Conservation (phyloP, 1,284 basidiomycete species). For the Trametes versicolor region DNA sequence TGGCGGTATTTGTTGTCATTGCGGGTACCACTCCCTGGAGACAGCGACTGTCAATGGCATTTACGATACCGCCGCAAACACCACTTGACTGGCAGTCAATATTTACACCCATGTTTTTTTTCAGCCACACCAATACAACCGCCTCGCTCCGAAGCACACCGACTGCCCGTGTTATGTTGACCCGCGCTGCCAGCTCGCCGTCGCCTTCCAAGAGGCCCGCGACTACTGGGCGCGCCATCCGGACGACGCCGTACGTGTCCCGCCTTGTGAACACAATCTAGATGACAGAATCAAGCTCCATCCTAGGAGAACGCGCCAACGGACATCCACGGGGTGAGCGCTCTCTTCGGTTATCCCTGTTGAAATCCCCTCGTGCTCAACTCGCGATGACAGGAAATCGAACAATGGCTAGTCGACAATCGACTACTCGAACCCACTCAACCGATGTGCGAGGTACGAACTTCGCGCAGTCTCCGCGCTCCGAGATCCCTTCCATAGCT, state of each 20-base stretch:
- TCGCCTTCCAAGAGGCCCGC: slow-evolving; percentile 22
- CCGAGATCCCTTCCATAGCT: neutral
- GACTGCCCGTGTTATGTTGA: slow-evolving; percentile 24
- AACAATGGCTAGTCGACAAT: slow-evolving; percentile 18
- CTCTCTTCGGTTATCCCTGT: too few species aligned
- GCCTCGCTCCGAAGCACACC: slow-evolving; percentile 12
- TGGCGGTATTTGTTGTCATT: too few species aligned
- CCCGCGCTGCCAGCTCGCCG: slow-evolving; percentile 24
- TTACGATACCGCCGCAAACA: too few species aligned
- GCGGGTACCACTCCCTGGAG: too few species aligned
- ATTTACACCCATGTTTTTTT: neutral
- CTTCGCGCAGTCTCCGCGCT: neutral
- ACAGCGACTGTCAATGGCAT: too few species aligned
- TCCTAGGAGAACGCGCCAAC: slow-evolving; percentile 8
- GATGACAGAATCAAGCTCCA: neutral
- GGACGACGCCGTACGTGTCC: slow-evolving; percentile 7
- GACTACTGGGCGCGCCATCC: slow-evolving; percentile 25
- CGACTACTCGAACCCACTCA: slow-evolving; percentile 9
- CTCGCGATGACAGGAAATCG: slow-evolving; percentile 5
- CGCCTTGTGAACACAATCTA: neutral
- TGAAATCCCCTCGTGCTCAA: neutral
- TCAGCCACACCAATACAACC: neutral
- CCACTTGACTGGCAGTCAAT: neutral
- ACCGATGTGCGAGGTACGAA: slow-evolving; percentile 2
- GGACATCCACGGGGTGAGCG: slow-evolving; percentile 22